phyloP scores from a whole-genome alignment of 441 rosid species.

The Populus tomentosa region DNA sequence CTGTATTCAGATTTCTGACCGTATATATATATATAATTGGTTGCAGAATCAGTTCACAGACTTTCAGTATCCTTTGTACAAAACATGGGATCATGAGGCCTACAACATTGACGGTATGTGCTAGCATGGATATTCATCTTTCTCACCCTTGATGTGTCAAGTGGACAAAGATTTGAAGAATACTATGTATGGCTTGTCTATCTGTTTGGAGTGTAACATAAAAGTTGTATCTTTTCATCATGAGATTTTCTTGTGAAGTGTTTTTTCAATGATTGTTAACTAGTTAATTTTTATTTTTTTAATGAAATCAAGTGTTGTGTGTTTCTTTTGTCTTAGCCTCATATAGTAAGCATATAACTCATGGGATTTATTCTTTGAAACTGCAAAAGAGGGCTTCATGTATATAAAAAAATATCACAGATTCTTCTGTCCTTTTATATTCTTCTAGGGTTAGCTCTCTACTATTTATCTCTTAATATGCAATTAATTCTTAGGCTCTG shows the following conservation, averaged over 20 bases:
- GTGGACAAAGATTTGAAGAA: constrained; percentile 13
- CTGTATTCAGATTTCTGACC: constrained; percentile 6
- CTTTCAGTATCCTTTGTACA: neutral
- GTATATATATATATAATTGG: neutral
- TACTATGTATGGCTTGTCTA: constrained; percentile 6
- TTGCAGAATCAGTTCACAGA: constrained; percentile 43
- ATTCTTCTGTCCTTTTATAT: neutral
- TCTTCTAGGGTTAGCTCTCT: neutral
- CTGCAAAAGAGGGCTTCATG: neutral
- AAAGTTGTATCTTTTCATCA: neutral
- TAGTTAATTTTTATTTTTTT: neutral
- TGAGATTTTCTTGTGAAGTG: neutral
- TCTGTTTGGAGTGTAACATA: constrained; percentile 1
- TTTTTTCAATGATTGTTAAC: neutral
- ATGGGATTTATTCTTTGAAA: neutral
- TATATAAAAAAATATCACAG: neutral
- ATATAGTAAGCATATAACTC: neutral
- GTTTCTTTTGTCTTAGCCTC: neutral
- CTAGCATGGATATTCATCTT: neutral
- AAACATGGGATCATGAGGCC: neutral
- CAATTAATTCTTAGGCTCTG: neutral
- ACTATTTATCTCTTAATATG: neutral
- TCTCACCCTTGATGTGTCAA: neutral
- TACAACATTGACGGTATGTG: neutral
- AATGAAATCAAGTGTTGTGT: neutral